Conservation (phyloP, 2,329 filamentous ascomycete species). For the Penicillium paneum region DNA sequence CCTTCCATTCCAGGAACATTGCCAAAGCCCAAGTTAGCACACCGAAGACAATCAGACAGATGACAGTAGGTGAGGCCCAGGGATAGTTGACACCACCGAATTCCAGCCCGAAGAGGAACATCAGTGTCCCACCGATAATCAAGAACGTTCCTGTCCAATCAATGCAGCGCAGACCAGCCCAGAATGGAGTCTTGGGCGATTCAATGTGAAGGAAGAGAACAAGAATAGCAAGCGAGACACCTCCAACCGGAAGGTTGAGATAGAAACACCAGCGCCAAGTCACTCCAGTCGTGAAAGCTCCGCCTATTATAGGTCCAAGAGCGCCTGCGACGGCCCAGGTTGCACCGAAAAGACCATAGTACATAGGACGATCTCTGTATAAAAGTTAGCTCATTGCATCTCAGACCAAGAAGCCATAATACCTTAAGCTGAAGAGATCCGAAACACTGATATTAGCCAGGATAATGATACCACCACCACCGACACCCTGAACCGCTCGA, state of each 20-base stretch:
- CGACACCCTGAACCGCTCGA: constrained; percentile 61
- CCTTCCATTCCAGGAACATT: constrained; percentile 66
- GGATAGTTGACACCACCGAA: constrained; percentile 74
- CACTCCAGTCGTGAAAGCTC: constrained; percentile 57
- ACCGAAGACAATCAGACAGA: constrained; percentile 76
- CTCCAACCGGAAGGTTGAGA: constrained; percentile 62
- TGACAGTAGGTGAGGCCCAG: constrained; percentile 70
- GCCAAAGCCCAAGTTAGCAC: constrained; percentile 63
- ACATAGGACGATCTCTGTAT: constrained; percentile 53
- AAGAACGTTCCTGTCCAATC: constrained; percentile 62
- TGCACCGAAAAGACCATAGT: constrained; percentile 60
- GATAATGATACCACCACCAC: constrained; percentile 62
- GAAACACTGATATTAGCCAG: constrained; percentile 63
- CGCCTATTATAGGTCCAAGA: constrained; percentile 61
- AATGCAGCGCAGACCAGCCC: constrained; percentile 58
- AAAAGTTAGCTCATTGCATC: constrained; percentile 6
- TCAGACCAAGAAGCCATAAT: constrained; percentile 10
- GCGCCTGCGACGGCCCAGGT: constrained; percentile 61
- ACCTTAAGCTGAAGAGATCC: constrained; percentile 61
- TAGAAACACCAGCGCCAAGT: constrained; percentile 62
- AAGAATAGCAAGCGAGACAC: constrained; percentile 56
- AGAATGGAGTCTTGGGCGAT: constrained; percentile 57
- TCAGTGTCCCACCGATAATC: constrained; percentile 74
- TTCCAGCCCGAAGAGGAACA: constrained; percentile 82
- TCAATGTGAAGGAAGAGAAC: constrained; percentile 61